Evolutionary conservation across 495 filamentous ascomycete species (phyloP).

Genomic region (Penicillium waksmanii): DNA sequence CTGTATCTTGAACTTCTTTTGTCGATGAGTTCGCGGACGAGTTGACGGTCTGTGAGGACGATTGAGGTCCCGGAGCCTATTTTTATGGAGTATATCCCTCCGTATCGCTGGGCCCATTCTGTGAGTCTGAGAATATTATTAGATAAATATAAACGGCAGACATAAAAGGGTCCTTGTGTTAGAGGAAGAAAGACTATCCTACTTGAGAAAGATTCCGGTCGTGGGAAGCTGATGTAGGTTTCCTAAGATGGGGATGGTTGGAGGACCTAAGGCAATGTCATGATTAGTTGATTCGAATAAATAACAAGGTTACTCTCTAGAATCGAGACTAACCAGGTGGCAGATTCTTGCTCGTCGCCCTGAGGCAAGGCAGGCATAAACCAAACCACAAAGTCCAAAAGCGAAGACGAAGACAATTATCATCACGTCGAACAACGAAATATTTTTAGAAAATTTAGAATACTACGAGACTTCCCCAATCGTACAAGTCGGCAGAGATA

Average conservation of each 20-base stretch:
- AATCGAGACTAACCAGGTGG: not conserved
- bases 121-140: constrained; percentile 4
- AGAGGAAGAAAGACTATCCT: not conserved
- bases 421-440: not conserved
- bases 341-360: not conserved
- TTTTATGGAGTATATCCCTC: constrained; percentile 10
- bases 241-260: constrained; percentile 1
- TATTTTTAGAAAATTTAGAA: no score
- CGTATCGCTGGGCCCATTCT: constrained; percentile 12
- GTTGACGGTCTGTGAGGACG: constrained; percentile 41
- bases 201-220: not conserved
- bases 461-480: no score
- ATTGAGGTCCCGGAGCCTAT: constrained; percentile 3
- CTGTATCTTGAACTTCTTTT: constrained; percentile 47
- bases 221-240: not conserved
- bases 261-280: not conserved
- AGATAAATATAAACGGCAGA: no score
- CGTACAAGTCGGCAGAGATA: not conserved
- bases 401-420: not conserved
- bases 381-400: not conserved
- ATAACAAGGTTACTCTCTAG: no score
- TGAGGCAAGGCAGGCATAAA: not conserved
- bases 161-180: no score
- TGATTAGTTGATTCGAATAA: no score
- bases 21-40: constrained; percentile 50